Conservation (phyloP, 2,329 filamentous ascomycete genomes). For the Aspergillus chevalieri region DNA sequence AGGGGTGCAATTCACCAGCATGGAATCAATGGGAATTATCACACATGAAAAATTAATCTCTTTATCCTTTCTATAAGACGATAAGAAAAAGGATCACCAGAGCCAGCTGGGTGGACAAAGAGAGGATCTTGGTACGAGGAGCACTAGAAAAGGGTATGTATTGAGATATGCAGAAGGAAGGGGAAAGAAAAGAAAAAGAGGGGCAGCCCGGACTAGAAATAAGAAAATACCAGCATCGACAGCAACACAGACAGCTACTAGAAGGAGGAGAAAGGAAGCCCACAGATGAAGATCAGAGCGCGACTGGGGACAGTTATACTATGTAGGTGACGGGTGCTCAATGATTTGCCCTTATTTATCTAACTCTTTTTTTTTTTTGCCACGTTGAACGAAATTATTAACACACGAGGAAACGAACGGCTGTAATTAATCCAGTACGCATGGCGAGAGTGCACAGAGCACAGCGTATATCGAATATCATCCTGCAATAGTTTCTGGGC, state of each 20-base stretch:
- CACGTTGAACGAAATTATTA: constrained; percentile 23
- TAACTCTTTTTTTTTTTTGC: constrained; percentile 11
- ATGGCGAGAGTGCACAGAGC: no score
- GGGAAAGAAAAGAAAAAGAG: background rate
- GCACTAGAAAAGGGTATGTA: no score
- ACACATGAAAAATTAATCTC: background rate
- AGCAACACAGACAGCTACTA: background rate
- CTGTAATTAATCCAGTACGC: no score
- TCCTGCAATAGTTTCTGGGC: background rate
- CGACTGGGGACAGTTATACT: no score
- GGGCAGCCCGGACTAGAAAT: background rate
- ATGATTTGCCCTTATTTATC: background rate
- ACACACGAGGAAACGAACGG: no score
- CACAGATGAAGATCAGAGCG: background rate
- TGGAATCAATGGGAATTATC: background rate
- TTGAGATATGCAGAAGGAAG: background rate
- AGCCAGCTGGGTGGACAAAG: background rate
- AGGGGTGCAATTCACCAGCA: background rate
- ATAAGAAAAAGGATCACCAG: background rate
- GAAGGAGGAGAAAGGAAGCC: background rate
- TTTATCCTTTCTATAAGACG: background rate
- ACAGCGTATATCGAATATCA: no score
- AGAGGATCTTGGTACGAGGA: background rate
- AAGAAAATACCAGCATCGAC: background rate
- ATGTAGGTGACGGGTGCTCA: no score